Evolutionary conservation across 176 grass and related monocot genomes (phyloP), one percentile per base, ranked within the genome.

Genomic region (Alloteropsis semialata): DNA sequence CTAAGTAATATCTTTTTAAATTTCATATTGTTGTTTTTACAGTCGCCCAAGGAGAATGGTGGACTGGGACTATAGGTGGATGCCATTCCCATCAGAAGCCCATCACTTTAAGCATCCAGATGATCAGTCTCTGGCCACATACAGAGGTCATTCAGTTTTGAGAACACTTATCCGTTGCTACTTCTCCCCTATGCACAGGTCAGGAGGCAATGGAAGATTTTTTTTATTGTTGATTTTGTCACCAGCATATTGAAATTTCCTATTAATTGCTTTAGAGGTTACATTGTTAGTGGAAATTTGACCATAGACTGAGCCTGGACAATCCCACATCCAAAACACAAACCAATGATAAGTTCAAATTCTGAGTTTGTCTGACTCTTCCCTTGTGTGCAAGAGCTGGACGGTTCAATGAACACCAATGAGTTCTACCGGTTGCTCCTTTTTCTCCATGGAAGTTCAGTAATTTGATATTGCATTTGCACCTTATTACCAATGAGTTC

Each of bases 171-270:
- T 98, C 69, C 92, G 96, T 38, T 98, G 92, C 73, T 98, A 98
- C 81, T 98, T 98, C 87, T 95, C 96, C 76, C 96, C 96, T 71
- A 37, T 86, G 21, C 84, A 91, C 86, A 95, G 92, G 96, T 98
- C 39, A 86, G 84, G 32, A 69, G 10, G 41, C 18, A 78, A 61
- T 10, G 7, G 22, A 32, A 33, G 33, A 59, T 61, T 75, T 14
- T 41, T 65, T 32, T 87, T 50, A 18, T 58, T 58, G 55, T 58
- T 58, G 55, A 58, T 4, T 25, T 12, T 71, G 19, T 89, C 56
- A 8, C n/a, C 21, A 19, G 19, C 18, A 33, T 55, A 37, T 53
- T 79, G 34, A 42, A 54, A 38, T 21, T 34, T 64, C 8, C 21
- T 55, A 75, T 17, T 41, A 84, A 48, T 36, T 80, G 72, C 17